Evolutionary conservation across 306 rosid genomes (phyloP).

Genomic region (Fagus sylvatica): DNA sequence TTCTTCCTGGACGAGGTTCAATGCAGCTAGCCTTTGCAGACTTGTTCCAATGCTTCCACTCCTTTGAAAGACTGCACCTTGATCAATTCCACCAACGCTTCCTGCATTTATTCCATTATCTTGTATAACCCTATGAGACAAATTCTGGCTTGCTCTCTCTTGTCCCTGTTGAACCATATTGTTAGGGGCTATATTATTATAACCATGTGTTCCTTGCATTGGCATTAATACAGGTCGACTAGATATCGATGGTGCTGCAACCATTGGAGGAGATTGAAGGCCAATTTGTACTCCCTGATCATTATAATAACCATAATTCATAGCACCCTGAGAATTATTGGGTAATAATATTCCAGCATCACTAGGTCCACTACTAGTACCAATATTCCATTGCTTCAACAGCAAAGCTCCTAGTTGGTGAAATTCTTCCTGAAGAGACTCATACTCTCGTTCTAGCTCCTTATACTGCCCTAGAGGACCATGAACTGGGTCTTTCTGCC

Average conservation of each 20-base stretch:
- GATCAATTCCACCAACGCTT: background rate
- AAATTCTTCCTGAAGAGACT: background rate
- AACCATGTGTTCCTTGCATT: background rate
- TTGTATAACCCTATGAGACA: background rate
- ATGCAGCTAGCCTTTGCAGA: background rate
- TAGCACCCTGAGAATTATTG: background rate
- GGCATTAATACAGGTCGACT: background rate
- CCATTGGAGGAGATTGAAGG: background rate
- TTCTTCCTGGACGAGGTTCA: background rate
- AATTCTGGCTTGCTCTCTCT: background rate
- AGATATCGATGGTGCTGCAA: background rate
- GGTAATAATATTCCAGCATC: background rate
- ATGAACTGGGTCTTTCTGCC: background rate
- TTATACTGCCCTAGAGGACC: constrained; percentile 22
- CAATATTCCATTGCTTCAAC: background rate
- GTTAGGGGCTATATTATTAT: no score
- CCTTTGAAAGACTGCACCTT: background rate
- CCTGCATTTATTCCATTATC: background rate
- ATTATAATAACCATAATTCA: background rate
- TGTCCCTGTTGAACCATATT: background rate
- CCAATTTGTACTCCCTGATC: background rate
- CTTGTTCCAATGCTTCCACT: background rate
- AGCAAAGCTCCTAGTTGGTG: no score
- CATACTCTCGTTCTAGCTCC: background rate
- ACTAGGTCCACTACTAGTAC: background rate